These are phyloP conservation scores for Zygosaccharomyces bailii DNA, from an alignment of 805 yeast genomes.

Conservation along the genomic window DNA sequence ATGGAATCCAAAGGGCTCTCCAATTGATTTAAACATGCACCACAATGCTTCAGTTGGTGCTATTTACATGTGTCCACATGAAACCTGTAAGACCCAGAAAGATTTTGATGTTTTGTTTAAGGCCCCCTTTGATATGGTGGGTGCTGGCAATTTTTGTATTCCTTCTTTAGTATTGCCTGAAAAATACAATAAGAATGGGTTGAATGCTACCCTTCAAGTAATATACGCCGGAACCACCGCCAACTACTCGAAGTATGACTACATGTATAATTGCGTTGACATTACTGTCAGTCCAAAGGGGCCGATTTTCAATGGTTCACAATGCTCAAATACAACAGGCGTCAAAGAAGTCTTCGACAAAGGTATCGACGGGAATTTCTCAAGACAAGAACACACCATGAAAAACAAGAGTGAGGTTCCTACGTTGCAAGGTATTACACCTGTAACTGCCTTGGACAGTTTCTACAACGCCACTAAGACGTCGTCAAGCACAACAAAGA, in stretches of 20 bases:
- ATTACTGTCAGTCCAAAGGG: conserved; percentile 28
- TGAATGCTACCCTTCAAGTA: conserved; percentile 33
- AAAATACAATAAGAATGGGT: conserved; percentile 17
- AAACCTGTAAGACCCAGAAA: conserved; percentile 21
- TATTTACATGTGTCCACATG: conserved; percentile 28
- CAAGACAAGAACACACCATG: not conserved
- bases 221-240: conserved; percentile 23
- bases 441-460: not conserved
- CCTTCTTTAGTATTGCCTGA: conserved; percentile 29
- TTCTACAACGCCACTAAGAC: not conserved
- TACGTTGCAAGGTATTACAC: not conserved
- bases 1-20: conserved; percentile 36
- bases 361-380: not conserved
- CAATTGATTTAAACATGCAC: conserved; percentile 25
- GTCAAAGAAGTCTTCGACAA: not conserved
- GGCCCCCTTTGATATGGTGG: conserved; percentile 24
- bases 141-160: conserved; percentile 31
- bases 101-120: conserved; percentile 26
- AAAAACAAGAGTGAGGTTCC: not conserved
- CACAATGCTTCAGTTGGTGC: conserved; percentile 28
- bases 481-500: not conserved
- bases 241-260: conserved; percentile 19
- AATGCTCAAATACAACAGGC: conserved; percentile 27
- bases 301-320: conserved; percentile 25
- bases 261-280: conserved; percentile 35